Evolutionary conservation across 176 grass and related monocot genomes (phyloP).

Genomic region (Aegilops speltoides): DNA sequence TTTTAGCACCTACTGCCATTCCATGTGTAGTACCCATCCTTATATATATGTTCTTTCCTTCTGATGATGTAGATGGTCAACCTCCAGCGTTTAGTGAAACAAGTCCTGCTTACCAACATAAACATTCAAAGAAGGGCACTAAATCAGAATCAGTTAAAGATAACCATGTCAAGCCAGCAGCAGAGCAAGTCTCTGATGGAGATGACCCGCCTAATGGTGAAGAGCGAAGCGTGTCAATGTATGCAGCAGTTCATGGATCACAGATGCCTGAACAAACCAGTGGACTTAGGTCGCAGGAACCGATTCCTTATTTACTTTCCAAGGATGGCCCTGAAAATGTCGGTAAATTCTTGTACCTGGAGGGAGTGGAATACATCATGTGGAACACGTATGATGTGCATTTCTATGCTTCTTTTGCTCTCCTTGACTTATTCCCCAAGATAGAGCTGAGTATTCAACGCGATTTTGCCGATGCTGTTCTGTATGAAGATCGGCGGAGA

Average conservation of each 20-base stretch:
- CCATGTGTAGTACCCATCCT: not conserved
- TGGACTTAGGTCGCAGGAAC: conserved; percentile 33
- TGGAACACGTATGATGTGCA: conserved; percentile 99
- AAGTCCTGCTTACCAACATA: conserved; percentile 41
- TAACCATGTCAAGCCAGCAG: conserved; percentile 23
- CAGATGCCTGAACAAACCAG: conserved; percentile 38
- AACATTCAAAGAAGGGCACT: conserved; percentile 42
- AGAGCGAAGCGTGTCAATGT: conserved; percentile 35
- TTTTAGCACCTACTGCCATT: not conserved
- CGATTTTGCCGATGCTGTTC: conserved; percentile 90
- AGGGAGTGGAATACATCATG: conserved; percentile 98
- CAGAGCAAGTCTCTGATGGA: conserved; percentile 31
- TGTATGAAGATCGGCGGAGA: conserved; percentile 75
- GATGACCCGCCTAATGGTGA: conserved; percentile 29
- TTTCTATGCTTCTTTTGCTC: conserved; percentile 98
- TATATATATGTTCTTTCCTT: not conserved
- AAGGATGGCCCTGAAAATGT: conserved; percentile 79
- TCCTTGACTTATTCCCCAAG: conserved; percentile 94
- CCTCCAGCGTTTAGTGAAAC: conserved; percentile 54
- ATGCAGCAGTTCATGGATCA: conserved; percentile 44
- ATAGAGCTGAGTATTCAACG: conserved; percentile 90
- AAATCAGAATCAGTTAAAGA: conserved; percentile 41
- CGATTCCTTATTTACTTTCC: conserved; percentile 52
- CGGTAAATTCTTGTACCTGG: conserved; percentile 94
- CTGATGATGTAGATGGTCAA: conserved; percentile 73